Percentiles rank a stretch among this genome's conserved stretches.
Conservation (phyloP, 805 yeast genomes). For the Yarrowia sp. region DNA sequence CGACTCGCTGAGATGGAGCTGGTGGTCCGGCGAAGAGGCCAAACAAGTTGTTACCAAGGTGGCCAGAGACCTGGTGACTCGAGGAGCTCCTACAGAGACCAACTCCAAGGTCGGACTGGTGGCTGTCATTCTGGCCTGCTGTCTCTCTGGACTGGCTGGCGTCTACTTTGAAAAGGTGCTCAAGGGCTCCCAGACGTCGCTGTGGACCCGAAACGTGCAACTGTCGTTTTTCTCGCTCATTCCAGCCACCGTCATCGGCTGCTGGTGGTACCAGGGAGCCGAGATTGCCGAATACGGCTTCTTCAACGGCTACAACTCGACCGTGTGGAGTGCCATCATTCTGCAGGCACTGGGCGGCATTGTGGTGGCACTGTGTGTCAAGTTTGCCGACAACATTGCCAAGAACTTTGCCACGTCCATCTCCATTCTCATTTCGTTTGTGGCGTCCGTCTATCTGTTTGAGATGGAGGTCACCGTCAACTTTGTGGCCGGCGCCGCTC, state of each 20-base stretch:
- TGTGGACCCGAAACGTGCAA: slow-evolving; percentile 44
- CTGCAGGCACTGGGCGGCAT: slow-evolving; percentile 44
- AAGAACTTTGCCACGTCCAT: slow-evolving; percentile 44
- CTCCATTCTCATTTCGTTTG: slow-evolving; percentile 41
- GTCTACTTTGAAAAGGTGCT: slow-evolving; percentile 44
- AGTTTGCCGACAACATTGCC: slow-evolving; percentile 44
- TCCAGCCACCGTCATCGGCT: slow-evolving; percentile 42
- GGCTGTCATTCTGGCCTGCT: slow-evolving; percentile 41
- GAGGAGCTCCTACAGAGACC: slow-evolving; percentile 30
- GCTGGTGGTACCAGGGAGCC: slow-evolving; percentile 39
- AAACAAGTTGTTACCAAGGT: slow-evolving; percentile 17
- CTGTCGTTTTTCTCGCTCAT: slow-evolving; percentile 41
- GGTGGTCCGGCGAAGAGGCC: slow-evolving; percentile 24
- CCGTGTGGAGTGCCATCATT: slow-evolving; percentile 41
- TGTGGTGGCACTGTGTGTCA: slow-evolving; percentile 44
- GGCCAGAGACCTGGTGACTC: slow-evolving; percentile 7
- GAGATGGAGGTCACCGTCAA: slow-evolving; percentile 38
- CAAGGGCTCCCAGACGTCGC: slow-evolving; percentile 39
- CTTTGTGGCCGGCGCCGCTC: slow-evolving; percentile 39
- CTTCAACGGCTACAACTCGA: slow-evolving; percentile 41
- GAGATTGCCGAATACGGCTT: slow-evolving; percentile 39
- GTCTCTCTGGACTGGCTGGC: slow-evolving; percentile 44
- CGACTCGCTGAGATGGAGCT: slow-evolving; percentile 23
- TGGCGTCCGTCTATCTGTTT: slow-evolving; percentile 40
- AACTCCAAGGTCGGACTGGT: slow-evolving; percentile 37